Base-by-base conservation (phyloP, 1,284 basidiomycete genomes). In the Lentinula novae-zelandiae region DNA sequence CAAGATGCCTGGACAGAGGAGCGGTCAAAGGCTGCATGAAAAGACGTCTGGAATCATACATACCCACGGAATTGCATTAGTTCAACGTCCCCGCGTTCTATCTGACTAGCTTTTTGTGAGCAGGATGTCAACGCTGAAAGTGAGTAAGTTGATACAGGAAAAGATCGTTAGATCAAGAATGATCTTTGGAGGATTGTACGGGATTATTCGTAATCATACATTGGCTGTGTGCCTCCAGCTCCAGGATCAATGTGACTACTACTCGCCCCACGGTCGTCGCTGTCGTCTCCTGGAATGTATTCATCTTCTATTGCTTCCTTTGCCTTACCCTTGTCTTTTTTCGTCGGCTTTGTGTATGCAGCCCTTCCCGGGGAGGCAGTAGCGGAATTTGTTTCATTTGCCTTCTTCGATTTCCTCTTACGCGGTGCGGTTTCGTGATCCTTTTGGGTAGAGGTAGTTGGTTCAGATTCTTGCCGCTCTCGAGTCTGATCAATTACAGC, bases 311-410 rank as follows among this genome's bases (percentile, higher is more conserved):
- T 10, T 36, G 34, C 53, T 33, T 60, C 67, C 60, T 66, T 68
- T 40, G 60, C 65, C 58, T 20, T 57, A 36, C 62, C 64, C 36
- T 61, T 60, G 46, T 61, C 63, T 39, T 57, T 65, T 53, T 53
- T 51, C 52, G 53, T 58, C 20, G 40, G 20, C 36, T 65, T n/a
- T 15, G 38, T 57, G 5, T 40, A 27, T 9, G 49, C 15, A 20
- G 40, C 34, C 15, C 12, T 51, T 39, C 34, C 36, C 5, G n/a
- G 17, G 5, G 36, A 33, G 44, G 61, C 5, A n/a, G 46, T 46
- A 39, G 52, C 20, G 48, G 58, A 34, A 48, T 22, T 9, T 4
- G 38, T n/a, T 20, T 17, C 34, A 7, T 9, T 13, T n/a, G 46
- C 61, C 50, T 57, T 38, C n/a, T 10, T 63, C 33, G 39, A 57